Conservation (phyloP, 2,329 filamentous ascomycete species). For the Lachnellula arida region DNA sequence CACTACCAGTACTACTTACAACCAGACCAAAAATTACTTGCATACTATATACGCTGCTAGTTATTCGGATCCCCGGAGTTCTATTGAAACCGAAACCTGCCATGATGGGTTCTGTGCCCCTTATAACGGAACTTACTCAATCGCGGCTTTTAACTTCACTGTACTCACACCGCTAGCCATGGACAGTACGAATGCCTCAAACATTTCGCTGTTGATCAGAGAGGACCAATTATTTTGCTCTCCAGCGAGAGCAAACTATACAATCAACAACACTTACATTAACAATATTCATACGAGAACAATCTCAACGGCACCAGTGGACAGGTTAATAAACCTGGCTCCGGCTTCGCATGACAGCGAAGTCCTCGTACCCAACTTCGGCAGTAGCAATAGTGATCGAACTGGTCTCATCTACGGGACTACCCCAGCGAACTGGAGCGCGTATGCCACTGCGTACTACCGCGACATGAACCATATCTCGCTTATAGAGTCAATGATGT, state of each 20-base stretch:
- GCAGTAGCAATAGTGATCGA: background rate
- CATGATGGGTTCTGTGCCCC: background rate
- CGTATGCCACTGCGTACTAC: conserved; percentile 6
- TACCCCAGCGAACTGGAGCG: conserved; percentile 17
- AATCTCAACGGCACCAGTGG: conserved; percentile 1
- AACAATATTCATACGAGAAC: conserved; percentile 10
- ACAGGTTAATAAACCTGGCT: conserved; percentile 10
- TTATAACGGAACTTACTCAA: conserved; percentile 18
- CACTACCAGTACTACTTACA: background rate
- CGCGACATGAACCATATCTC: conserved; percentile 13
- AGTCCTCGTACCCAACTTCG: conserved; percentile 11
- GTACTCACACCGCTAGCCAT: conserved; percentile 4
- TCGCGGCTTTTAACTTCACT: conserved; percentile 6
- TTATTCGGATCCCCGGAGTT: too few relatives aligned
- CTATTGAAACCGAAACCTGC: too few relatives aligned
- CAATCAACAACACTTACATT: conserved; percentile 13
- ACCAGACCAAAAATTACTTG: too few relatives aligned
- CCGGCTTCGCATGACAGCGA: conserved; percentile 1
- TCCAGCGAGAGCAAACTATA: conserved; percentile 15
- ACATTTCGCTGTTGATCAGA: too few relatives aligned
- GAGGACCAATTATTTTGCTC: conserved; percentile 11
- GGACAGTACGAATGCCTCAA: background rate
- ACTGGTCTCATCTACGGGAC: conserved; percentile 1
- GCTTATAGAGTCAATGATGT: background rate
- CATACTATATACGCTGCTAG: too few relatives aligned